These are phyloP conservation scores for Saturnispora saitoi DNA, from an alignment of 805 yeast genomes.

Conservation along the genomic window DNA sequence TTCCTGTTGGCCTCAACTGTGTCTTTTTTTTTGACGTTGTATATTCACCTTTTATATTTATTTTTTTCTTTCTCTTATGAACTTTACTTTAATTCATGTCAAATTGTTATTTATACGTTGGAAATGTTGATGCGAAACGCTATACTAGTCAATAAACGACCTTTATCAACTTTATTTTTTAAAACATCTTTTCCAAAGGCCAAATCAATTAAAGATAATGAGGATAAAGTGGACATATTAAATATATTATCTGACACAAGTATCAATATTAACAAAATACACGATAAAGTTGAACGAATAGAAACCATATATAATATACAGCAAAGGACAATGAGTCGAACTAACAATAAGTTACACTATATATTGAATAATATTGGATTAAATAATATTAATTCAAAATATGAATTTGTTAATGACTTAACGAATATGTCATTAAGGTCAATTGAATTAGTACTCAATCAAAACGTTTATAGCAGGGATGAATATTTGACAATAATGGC, in stretches of 20 bases:
- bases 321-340: neutral
- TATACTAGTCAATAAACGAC: neutral
- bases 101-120: neutral
- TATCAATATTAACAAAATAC: conserved; percentile 1
- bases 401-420: conserved; percentile 4
- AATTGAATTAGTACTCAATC: neutral
- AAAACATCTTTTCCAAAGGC: neutral
- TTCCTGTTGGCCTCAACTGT: conserved; percentile 18
- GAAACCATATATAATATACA: neutral
- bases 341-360: neutral
- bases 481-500: conserved; percentile 17
- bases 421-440: neutral
- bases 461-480: conserved; percentile 8
- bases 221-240: neutral
- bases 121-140: neutral
- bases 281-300: conserved; percentile 4
- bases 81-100: neutral
- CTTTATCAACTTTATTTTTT: neutral
- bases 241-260: conserved; percentile 2
- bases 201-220: neutral
- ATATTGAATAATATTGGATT: conserved; percentile 7
- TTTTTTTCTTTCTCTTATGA: neutral
- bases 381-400: neutral
- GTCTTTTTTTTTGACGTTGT: neutral
- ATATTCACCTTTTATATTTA: neutral